Conservation (phyloP, 164 flowering plant genomes). For the Santalum album region DNA sequence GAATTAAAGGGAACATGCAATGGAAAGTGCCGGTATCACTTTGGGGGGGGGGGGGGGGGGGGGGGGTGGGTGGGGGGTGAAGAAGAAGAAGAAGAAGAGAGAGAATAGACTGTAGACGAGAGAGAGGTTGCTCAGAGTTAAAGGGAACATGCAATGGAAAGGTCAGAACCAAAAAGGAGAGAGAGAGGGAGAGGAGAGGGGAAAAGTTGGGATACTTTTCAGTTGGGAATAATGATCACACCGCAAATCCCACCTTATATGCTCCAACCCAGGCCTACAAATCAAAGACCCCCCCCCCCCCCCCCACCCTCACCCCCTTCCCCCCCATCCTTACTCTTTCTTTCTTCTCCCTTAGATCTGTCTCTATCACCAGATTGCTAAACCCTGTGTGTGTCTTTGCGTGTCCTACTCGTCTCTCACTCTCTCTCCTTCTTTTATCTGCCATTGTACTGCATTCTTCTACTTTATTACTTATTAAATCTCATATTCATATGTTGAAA, state of each 20-base stretch:
- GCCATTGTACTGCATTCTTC: too few species aligned
- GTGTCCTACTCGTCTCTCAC: too few species aligned
- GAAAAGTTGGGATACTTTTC: conserved; percentile 31
- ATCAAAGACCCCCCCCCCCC: too few species aligned
- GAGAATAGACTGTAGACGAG: conserved; percentile 11
- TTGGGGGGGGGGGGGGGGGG: conserved; percentile 2
- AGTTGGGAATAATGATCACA: conserved; percentile 31
- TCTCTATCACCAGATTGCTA: too few species aligned
- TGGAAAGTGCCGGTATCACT: not conserved
- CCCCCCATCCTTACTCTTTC: too few species aligned
- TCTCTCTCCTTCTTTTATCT: too few species aligned
- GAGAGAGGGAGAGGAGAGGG: conserved; percentile 2
- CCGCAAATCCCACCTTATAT: conserved; percentile 18
- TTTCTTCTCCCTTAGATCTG: too few species aligned
- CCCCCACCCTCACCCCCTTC: too few species aligned
- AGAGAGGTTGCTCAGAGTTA: conserved; percentile 6
- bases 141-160: conserved; percentile 29
- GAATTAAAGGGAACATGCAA: conserved; percentile 10
- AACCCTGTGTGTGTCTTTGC: too few species aligned
- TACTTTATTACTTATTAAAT: too few species aligned
- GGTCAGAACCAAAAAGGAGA: conserved; percentile 11
- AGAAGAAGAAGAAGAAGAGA: not conserved
- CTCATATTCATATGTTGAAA: too few species aligned
- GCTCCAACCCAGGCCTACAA: conserved; percentile 8
- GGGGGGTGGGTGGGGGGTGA: too few species aligned